Evolutionary conservation across 2,329 filamentous ascomycete genomes (phyloP), one percentile per base, ranked within the genome.

Genomic region (Phialocephala subalpina): DNA sequence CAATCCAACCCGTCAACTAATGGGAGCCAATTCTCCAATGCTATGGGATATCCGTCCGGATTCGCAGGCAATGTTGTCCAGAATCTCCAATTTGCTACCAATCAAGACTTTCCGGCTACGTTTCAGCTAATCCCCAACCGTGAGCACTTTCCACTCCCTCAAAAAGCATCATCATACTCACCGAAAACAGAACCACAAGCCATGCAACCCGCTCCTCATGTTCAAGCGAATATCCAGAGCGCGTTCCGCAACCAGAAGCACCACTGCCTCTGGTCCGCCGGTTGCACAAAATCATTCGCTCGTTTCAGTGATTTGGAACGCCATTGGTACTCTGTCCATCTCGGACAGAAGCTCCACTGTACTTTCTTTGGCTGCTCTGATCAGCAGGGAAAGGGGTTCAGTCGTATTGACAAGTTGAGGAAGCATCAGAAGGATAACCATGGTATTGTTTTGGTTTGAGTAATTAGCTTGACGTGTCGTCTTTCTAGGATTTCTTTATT

Each of bases 221-320:
- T 25, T 22, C 45, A 49, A 47, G 45, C 22, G 20, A 49, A 49
- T 20, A 49, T 49, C 45, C 45, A 49, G 20, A 49, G 45, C 22
- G 45, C 11, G n/a, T 25, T 49, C 20, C 45, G 45, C 20, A 25
- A 25, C 45, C 20, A 25, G n/a, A 49, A 49, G 45, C 45, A 49
- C 11, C 45, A 49, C 22, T 49, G 45, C 20, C 45, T 49, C 20
- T 49, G 45, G 45, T 11, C 20, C 8, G 45, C 20, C 12, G 45
- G 45, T 14, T 49, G 45, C 45, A 49, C n/a, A 3, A 49, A 49
- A 27, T 49, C 45, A 11, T 49, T 49, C 45, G 25, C 45, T 25
- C 45, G 45, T 25, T 9, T 25, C 3, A 49, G 45, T 49, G 45
- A 49, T 27, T 49, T 49, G 45, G 45, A 49, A 20, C 45, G 45